Base-by-base conservation (phyloP, 805 yeast species). In the Kodamaea nitidulidarum region DNA sequence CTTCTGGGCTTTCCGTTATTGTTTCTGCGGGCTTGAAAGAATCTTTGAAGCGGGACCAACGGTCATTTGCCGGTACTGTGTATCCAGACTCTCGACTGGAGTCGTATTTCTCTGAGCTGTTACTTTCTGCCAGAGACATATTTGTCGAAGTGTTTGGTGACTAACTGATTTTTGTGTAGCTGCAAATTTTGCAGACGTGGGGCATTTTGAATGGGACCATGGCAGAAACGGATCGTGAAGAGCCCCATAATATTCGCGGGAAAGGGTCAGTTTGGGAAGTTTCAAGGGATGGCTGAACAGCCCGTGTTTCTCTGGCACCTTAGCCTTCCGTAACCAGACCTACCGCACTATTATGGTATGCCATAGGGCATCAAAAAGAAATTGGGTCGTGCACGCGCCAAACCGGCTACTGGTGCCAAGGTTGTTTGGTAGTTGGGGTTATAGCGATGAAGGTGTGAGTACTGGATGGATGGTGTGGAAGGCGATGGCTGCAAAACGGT, bases 1-100 rank as follows among this genome's bases (percentile, higher is more conserved):
- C 36, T 11, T 17, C 35, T 5, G 39, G 40, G 21, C 15, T 31
- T 29, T 15, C 32, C 12, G 35, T 29, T 14, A 28, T 17, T 15
- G 30, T 44, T 15, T 56, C 56, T 2, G 60, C 61, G 15, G 58
- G 51, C 38, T 54, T 51, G 48, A 63, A 63, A 7, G 66, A 59
- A 41, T 62, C 62, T 38, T 52, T 53, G 38, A 56, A 46, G 4
- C 38, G 22, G 9, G 43, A 39, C 63, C 63, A 58, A 6, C 38
- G 33, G 16, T 27, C 16, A 4, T 10, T 21, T 15, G 35, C 15
- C 24, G 15, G 10, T 15, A 30, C 14, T 12, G 24, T 11, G 25
- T n/a, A 18, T 16, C 22, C 22, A 5, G 40, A 32, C 9, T n/a
- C 39, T 7, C 22, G 31, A 15, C 28, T 21, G n/a, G 35, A 20